Percentiles rank a stretch among this genome's conserved stretches.
phyloP scores from a whole-genome alignment of 2,329 filamentous ascomycete genomes.

The Canariomyces notabilis region DNA sequence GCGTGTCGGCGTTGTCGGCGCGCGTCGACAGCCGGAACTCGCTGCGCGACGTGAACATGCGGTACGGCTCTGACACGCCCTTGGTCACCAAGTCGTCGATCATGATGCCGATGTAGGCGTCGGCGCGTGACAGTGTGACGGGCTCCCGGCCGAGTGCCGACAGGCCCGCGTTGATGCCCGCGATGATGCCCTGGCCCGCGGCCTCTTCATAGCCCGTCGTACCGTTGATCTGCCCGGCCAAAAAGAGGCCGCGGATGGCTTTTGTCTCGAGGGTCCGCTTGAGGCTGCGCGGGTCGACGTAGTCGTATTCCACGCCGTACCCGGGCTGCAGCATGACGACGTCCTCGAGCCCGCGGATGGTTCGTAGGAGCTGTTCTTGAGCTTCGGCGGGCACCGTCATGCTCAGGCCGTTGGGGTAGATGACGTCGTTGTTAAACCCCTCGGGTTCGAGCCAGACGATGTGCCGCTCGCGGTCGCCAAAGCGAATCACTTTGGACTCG shows the following conservation, averaged over 20 bases:
- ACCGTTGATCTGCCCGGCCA: constrained; percentile 96
- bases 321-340: constrained; percentile 90
- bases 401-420: constrained; percentile 95
- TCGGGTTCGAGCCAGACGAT: constrained; percentile 97
- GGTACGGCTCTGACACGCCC: constrained; percentile 92
- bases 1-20: constrained; percentile 87
- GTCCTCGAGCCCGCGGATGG: constrained; percentile 81
- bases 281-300: constrained; percentile 87
- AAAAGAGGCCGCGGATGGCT: constrained; percentile 77
- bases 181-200: constrained; percentile 85
- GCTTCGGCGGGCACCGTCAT: constrained; percentile 92
- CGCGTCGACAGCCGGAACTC: constrained; percentile 92
- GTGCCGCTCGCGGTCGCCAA: constrained; percentile 72
- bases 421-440: constrained; percentile 80
- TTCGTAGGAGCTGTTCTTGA: constrained; percentile 79
- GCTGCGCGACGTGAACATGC: constrained; percentile 95
- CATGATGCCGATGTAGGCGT: constrained; percentile 98
- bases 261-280: constrained; percentile 92
- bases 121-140: constrained; percentile 69
- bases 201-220: constrained; percentile 98
- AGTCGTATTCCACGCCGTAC: constrained; percentile 98
- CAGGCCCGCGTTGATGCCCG: constrained; percentile 91
- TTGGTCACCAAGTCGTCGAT: constrained; percentile 97
- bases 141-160: constrained; percentile 60
- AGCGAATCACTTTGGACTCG: constrained; percentile 89